phyloP scores from a whole-genome alignment of 345 rosid species.

The Microthlaspi erraticum region DNA sequence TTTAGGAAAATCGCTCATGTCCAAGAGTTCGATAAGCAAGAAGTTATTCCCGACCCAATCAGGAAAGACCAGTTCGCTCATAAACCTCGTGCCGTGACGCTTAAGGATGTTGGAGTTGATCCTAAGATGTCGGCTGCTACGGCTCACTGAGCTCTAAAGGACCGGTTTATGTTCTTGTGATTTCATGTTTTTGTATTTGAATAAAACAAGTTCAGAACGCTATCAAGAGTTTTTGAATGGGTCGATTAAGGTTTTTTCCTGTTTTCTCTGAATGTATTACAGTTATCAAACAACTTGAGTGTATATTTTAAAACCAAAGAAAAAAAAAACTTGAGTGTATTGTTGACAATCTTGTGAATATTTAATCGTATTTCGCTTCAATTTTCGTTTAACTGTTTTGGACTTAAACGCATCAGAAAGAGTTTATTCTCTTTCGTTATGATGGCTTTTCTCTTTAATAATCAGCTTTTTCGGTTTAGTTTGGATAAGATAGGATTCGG shows the following conservation, averaged over 20 bases:
- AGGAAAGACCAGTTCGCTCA: conserved; percentile 52
- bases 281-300: background rate
- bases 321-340: background rate
- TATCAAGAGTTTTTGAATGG: background rate
- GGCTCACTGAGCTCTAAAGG: background rate
- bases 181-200: background rate
- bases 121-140: conserved; percentile 43
- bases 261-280: background rate
- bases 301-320: no score
- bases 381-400: no score
- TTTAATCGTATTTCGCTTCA: background rate
- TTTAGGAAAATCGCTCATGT: conserved; percentile 79
- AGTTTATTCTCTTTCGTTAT: no score
- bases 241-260: background rate
- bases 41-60: conserved; percentile 37
- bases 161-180: background rate
- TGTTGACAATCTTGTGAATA: background rate
- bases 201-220: background rate
- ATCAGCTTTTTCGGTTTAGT: no score
- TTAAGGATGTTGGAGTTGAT: conserved; percentile 63
- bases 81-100: conserved; percentile 55
- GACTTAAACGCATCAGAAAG: no score
- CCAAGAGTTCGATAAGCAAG: conserved; percentile 50
- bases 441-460: no score
- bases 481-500: no score